Base-by-base conservation (phyloP, 2,329 filamentous ascomycete genomes). In the Pseudovirgaria hyperparasitica region DNA sequence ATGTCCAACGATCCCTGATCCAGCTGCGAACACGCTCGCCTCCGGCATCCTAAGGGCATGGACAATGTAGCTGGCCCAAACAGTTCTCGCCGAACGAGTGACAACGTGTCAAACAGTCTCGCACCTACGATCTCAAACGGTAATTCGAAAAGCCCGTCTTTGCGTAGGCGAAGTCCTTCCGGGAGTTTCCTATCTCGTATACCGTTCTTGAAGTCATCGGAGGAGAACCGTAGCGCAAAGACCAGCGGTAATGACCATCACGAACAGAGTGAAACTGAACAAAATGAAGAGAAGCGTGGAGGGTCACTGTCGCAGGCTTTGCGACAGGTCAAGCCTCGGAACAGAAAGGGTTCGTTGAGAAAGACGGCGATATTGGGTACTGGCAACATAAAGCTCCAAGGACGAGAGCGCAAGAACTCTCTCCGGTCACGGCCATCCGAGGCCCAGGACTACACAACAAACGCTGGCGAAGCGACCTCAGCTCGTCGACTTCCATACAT, bases 331-430 rank as follows among this genome's bases (percentile, higher is more conserved):
- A 62, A 64, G 48, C 44, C 42, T 17, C 65, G 84, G 29, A 75
- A 76, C 42, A 72, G 86, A 33, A 81, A 80, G 48, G 85, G 84
- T 4, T 93, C 86, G 8, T 62, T 94, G 49, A 71, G 86, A 33
- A 93, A 93, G 55, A 82, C 82, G 8, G 85, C 84, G 15, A 62
- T 93, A 25, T 64, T 93, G 11, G 82, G 82, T 10, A 78, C 79
- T 35, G 76, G 77, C 34, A 25, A 32, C 30, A n/a, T 30, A 36
- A 45, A 38, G 38, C 40, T 45, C 37, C 16, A 16, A 29, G 20
- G 19, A 25, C 35, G 37, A 15, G 40, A 48, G 28, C 39, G 38
- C 22, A 45, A 43, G 26, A 42, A 43, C 36, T 31, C 37, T 58
- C 34, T 53, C 60, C 38, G 43, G 60, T 25, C 50, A 57, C 24